phyloP scores from a whole-genome alignment of 2,329 filamentous ascomycete genomes.

The Calycina marina region DNA sequence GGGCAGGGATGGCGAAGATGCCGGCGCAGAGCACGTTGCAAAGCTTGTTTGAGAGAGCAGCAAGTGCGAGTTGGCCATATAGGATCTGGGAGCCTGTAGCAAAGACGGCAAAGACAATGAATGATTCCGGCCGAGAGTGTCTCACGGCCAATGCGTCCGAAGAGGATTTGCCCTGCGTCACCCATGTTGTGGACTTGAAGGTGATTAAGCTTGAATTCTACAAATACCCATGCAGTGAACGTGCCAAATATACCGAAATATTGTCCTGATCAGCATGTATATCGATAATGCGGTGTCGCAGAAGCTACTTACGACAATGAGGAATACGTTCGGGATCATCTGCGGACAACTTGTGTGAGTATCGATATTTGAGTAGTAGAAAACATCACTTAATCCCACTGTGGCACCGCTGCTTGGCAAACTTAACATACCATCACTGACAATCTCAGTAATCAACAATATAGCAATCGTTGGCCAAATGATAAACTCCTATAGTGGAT shows the following conservation, averaged over 20 bases:
- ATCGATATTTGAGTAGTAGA: too few species aligned
- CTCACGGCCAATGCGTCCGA: slow-evolving; percentile 36
- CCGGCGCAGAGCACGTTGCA: slow-evolving; percentile 35
- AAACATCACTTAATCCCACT: too few species aligned
- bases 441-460: slow-evolving; percentile 41
- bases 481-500: too few species aligned
- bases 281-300: too few species aligned
- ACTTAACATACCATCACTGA: slow-evolving; percentile 38
- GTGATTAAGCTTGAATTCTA: slow-evolving; percentile 9
- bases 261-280: slow-evolving; percentile 1
- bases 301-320: slow-evolving; percentile 8
- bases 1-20: slow-evolving; percentile 30
- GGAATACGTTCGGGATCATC: slow-evolving; percentile 9
- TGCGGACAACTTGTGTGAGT: too few species aligned
- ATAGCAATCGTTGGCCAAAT: slow-evolving; percentile 37
- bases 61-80: slow-evolving; percentile 34
- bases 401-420: slow-evolving; percentile 35
- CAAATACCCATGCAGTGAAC: slow-evolving; percentile 7
- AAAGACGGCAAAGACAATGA: slow-evolving; percentile 37
- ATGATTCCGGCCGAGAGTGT: slow-evolving; percentile 32
- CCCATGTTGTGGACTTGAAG: slow-evolving; percentile 38
- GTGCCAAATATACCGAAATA: slow-evolving; percentile 2
- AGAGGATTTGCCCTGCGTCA: slow-evolving; percentile 38
- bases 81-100: slow-evolving; percentile 35
- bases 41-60: slow-evolving; percentile 29